phyloP scores from a whole-genome alignment of 306 rosid species.

The Lithocarpus polystachyus region DNA sequence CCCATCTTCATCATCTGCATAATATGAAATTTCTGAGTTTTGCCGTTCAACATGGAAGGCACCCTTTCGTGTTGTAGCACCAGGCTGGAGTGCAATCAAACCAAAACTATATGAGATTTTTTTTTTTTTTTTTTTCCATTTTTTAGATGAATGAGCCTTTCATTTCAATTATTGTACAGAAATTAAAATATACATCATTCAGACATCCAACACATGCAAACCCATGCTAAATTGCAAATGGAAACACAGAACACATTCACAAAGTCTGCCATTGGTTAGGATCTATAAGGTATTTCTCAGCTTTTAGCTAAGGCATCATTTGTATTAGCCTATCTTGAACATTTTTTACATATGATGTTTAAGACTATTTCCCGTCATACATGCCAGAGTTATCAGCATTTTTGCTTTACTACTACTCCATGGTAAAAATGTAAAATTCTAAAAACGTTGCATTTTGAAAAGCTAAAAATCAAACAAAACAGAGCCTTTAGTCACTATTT shows the following conservation, averaged over 20 bases:
- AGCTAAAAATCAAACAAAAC: background rate
- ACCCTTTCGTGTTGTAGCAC: constrained; percentile 93
- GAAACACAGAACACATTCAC: constrained; percentile 20
- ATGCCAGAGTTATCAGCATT: background rate
- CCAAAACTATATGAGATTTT: constrained; percentile 19
- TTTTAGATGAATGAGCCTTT: too few species aligned
- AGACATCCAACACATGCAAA: constrained; percentile 17
- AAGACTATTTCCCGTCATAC: background rate
- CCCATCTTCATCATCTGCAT: constrained; percentile 94
- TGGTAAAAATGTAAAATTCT: background rate
- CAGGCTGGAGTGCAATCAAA: constrained; percentile 59
- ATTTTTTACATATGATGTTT: background rate
- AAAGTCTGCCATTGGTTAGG: background rate
- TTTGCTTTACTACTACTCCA: background rate
- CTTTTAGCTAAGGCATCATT: background rate
- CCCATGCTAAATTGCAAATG: constrained; percentile 6
- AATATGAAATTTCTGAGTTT: constrained; percentile 82
- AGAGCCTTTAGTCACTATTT: background rate
- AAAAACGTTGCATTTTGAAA: constrained; percentile 7
- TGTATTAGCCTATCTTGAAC: background rate
- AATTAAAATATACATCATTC: constrained; percentile 2
- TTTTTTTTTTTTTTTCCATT: too few species aligned
- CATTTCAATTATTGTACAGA: background rate
- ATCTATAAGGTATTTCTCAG: background rate
- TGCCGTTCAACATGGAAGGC: constrained; percentile 68